Evolutionary conservation across 108 stramenopile genomes (phyloP).

Genomic region (Cyclotella sp.): DNA sequence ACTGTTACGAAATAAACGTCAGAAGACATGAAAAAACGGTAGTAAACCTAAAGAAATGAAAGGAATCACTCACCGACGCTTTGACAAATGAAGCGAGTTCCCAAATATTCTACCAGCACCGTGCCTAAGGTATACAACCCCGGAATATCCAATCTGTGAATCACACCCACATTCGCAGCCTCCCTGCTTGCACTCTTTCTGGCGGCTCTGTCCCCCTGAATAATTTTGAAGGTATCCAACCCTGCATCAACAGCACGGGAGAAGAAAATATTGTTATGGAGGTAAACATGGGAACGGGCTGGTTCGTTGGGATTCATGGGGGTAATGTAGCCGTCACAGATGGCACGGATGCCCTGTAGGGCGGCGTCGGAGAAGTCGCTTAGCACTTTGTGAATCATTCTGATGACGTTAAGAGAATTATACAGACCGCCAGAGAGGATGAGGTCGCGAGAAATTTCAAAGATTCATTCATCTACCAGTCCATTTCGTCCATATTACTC

Average conservation of each 20-base stretch:
- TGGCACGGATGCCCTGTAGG: slow-evolving; percentile 78
- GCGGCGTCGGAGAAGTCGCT: slow-evolving; percentile 94
- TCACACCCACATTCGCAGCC: slow-evolving; percentile 62
- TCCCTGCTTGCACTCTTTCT: slow-evolving; percentile 77
- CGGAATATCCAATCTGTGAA: slow-evolving; percentile 71
- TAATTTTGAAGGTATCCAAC: slow-evolving; percentile 81
- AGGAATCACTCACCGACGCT: slow-evolving; percentile 49
- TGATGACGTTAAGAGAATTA: background rate
- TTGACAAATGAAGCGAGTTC: slow-evolving; percentile 88
- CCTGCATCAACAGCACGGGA: slow-evolving; percentile 87
- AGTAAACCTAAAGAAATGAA: no score
- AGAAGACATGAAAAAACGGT: no score
- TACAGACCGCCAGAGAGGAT: background rate
- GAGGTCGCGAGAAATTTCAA: background rate
- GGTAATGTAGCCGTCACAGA: slow-evolving; percentile 84
- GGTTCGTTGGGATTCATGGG: slow-evolving; percentile 96
- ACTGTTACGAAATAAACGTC: slow-evolving; percentile 13
- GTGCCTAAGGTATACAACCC: slow-evolving; percentile 92
- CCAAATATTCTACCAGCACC: slow-evolving; percentile 89
- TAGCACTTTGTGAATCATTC: slow-evolving; percentile 87
- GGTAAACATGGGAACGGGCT: slow-evolving; percentile 85
- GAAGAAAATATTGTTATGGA: slow-evolving; percentile 98
- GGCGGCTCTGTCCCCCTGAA: slow-evolving; percentile 75
- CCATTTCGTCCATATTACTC: background rate
- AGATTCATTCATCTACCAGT: no score